These are phyloP conservation scores for Brasenia schreberi DNA, from an alignment of 164 flowering plant genomes.

Conservation along the genomic window DNA sequence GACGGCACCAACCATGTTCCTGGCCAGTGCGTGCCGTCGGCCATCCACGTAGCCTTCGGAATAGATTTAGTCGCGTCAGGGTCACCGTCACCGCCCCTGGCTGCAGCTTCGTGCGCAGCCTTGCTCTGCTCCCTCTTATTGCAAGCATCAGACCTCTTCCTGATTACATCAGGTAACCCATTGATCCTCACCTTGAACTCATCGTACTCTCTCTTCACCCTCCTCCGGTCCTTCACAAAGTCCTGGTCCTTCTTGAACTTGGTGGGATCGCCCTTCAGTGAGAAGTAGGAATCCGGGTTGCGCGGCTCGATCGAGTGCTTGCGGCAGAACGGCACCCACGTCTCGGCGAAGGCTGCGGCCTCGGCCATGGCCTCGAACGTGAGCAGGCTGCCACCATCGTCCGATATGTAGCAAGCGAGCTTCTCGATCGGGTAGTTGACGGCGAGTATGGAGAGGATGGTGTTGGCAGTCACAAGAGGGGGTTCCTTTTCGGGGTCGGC, in stretches of 20 bases:
- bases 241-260: slow-evolving; percentile 57
- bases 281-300: slow-evolving; percentile 63
- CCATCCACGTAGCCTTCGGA: slow-evolving; percentile 74
- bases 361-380: slow-evolving; percentile 68
- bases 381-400: slow-evolving; percentile 57
- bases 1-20: slow-evolving; percentile 54
- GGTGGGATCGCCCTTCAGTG: slow-evolving; percentile 45
- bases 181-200: slow-evolving; percentile 78
- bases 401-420: slow-evolving; percentile 51
- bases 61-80: slow-evolving; percentile 11
- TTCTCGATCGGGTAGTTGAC: slow-evolving; percentile 59
- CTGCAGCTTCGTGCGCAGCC: not conserved
- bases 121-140: slow-evolving; percentile 43
- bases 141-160: slow-evolving; percentile 26
- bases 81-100: slow-evolving; percentile 21
- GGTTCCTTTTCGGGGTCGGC: slow-evolving; percentile 86
- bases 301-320: slow-evolving; percentile 70
- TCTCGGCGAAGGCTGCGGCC: slow-evolving; percentile 41
- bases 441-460: slow-evolving; percentile 48
- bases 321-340: slow-evolving; percentile 76
- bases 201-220: slow-evolving; percentile 76
- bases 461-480: slow-evolving; percentile 54
- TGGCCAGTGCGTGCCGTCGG: slow-evolving; percentile 89
- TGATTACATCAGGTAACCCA: slow-evolving; percentile 54
- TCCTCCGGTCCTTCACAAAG: slow-evolving; percentile 65